These are phyloP conservation scores for Coemansia sp. DNA, from an alignment of 192 early-diverging fungal genomes.

Conservation along the genomic window DNA sequence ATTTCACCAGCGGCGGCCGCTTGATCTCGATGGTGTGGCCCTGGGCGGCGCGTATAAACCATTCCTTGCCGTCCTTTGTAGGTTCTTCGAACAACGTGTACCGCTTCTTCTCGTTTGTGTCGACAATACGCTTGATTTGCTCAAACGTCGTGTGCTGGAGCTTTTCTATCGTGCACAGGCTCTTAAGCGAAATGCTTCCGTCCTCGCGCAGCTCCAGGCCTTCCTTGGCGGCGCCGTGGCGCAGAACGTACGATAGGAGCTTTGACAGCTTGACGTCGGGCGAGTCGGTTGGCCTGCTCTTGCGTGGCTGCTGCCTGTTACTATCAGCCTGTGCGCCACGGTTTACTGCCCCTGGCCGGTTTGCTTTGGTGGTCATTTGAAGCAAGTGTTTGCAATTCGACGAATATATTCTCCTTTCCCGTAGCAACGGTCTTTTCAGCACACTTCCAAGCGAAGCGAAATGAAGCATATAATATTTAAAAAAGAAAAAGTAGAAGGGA, in stretches of 20 bases:
- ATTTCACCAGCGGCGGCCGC: constrained; percentile 29
- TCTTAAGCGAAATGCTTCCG: constrained; percentile 70
- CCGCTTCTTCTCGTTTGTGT: constrained; percentile 80
- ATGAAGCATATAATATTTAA: neutral
- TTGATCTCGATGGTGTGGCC: constrained; percentile 69
- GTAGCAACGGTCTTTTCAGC: neutral
- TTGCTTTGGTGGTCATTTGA: constrained; percentile 1
- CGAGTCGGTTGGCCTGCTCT: constrained; percentile 17
- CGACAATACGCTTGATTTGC: constrained; percentile 67
- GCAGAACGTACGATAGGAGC: constrained; percentile 74
- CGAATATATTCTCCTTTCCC: neutral
- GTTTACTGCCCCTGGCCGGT: neutral
- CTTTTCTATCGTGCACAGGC: constrained; percentile 61
- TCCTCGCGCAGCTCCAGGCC: constrained; percentile 70
- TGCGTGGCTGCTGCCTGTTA: neutral
- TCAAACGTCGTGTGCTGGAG: constrained; percentile 61
- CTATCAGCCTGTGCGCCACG: neutral
- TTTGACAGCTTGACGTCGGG: constrained; percentile 68
- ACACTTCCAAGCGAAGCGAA: neutral
- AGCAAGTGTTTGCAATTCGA: neutral
- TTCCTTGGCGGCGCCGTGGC: constrained; percentile 80
- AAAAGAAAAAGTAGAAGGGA: neutral
- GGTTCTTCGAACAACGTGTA: constrained; percentile 59
- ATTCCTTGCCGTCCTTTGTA: constrained; percentile 18
- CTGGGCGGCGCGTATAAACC: constrained; percentile 82